phyloP scores from a whole-genome alignment of 176 grass and related monocot genomes.

The Bonia amplexicaulis region DNA sequence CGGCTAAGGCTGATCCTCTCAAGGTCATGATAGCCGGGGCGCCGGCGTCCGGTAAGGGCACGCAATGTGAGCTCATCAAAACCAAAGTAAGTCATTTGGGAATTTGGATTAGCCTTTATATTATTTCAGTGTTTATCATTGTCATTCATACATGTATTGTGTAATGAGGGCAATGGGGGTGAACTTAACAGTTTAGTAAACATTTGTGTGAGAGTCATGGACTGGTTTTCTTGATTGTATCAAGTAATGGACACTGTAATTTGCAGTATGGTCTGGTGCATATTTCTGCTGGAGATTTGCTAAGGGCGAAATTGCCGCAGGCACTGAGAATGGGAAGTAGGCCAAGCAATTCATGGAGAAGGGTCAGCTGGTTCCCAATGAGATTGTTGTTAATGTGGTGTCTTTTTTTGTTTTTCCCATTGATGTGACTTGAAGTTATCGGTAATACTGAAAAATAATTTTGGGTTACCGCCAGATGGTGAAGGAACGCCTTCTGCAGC shows the following conservation, averaged over 20 bases:
- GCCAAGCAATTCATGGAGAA: slow-evolving; percentile 99
- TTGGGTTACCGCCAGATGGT: slow-evolving; percentile 56
- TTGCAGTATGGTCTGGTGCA: slow-evolving; percentile 82
- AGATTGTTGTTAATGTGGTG: slow-evolving; percentile 81
- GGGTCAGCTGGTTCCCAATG: slow-evolving; percentile 79
- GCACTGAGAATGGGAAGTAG: slow-evolving; percentile 64
- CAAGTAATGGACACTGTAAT: slow-evolving; percentile 16
- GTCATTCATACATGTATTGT: neutral
- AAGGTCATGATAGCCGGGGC: slow-evolving; percentile 92
- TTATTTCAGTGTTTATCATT: neutral
- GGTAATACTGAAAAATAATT: neutral
- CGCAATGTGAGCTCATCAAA: slow-evolving; percentile 88
- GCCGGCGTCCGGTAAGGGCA: slow-evolving; percentile 91
- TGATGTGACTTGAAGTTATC: neutral
- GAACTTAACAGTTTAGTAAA: neutral
- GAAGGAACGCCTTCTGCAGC: slow-evolving; percentile 72
- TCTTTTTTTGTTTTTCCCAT: neutral
- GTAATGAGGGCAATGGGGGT: neutral
- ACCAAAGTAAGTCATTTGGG: slow-evolving; percentile 54
- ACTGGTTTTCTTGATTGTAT: neutral
- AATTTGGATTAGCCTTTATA: neutral
- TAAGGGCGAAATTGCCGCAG: slow-evolving; percentile 84
- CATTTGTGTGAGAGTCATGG: neutral
- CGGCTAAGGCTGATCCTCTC: slow-evolving; percentile 31
- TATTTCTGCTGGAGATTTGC: slow-evolving; percentile 92